Evolutionary conservation across 805 yeast genomes (phyloP).

Genomic region (Yarrowia alimentaria): DNA sequence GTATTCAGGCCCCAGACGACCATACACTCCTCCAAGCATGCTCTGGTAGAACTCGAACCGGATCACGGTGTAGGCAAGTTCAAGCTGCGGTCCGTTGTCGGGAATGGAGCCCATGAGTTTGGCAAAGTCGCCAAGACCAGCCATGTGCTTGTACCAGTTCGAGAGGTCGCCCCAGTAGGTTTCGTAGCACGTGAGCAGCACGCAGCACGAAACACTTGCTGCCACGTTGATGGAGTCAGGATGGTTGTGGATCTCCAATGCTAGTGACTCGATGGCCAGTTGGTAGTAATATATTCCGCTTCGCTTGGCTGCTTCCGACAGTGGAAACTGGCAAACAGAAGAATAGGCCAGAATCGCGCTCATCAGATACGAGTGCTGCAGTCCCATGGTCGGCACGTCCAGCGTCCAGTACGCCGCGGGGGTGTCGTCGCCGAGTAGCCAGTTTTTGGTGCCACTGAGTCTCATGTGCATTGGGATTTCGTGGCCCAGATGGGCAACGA

Average conservation of each 20-base stretch:
- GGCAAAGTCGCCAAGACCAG: slow-evolving; percentile 23
- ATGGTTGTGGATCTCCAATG: slow-evolving; percentile 5
- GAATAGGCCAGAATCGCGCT: slow-evolving; percentile 19
- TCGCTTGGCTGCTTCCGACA: slow-evolving; percentile 12
- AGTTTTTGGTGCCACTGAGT: slow-evolving; percentile 2
- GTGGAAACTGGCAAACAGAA: slow-evolving; percentile 15
- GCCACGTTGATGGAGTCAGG: slow-evolving; percentile 13
- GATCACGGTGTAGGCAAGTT: slow-evolving; percentile 15
- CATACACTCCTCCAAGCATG: slow-evolving; percentile 23
- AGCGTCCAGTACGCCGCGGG: slow-evolving; percentile 17
- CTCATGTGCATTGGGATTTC: slow-evolving; percentile 24
- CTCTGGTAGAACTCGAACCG: slow-evolving; percentile 26
- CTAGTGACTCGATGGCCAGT: slow-evolving; percentile 11
- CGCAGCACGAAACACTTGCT: slow-evolving; percentile 21
- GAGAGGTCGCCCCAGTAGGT: slow-evolving; percentile 26
- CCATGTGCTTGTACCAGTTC: slow-evolving; percentile 27
- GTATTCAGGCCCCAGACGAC: slow-evolving; percentile 9
- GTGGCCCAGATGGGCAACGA: slow-evolving; percentile 24
- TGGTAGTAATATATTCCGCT: slow-evolving; percentile 23
- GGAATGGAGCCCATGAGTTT: slow-evolving; percentile 20
- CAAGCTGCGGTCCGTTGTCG: slow-evolving; percentile 9
- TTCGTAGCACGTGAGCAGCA: slow-evolving; percentile 25
- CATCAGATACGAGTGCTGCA: slow-evolving; percentile 8
- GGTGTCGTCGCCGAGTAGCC: not conserved
- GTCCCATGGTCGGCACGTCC: slow-evolving; percentile 20